Conservation (phyloP, 495 filamentous ascomycete genomes). For the Trypethelium eluteriae region DNA sequence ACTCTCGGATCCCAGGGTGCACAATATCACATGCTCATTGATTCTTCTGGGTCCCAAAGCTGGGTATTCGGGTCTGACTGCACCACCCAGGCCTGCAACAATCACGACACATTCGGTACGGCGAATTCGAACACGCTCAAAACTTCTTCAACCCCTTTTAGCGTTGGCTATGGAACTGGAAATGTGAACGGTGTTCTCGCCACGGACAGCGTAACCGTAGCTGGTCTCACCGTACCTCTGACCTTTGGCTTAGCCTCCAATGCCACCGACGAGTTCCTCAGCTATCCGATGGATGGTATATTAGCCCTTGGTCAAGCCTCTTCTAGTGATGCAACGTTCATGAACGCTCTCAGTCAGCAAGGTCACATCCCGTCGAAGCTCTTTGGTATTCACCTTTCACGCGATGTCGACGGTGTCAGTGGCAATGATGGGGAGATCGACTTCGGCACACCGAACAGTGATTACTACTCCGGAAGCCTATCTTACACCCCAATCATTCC, state of each 20-base stretch:
- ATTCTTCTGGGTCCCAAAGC: slow-evolving; percentile 68
- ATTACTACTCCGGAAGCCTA: slow-evolving; percentile 58
- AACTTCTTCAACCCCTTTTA: slow-evolving; percentile 43
- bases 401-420: slow-evolving; percentile 47
- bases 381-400: slow-evolving; percentile 59
- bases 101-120: slow-evolving; percentile 59
- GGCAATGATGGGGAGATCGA: slow-evolving; percentile 65
- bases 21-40: slow-evolving; percentile 64
- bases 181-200: slow-evolving; percentile 55
- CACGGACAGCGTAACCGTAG: slow-evolving; percentile 57
- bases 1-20: slow-evolving; percentile 57
- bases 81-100: slow-evolving; percentile 49
- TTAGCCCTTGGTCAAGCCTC: slow-evolving; percentile 59
- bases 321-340: slow-evolving; percentile 49
- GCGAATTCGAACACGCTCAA: slow-evolving; percentile 52
- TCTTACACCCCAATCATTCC: slow-evolving; percentile 48
- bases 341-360: slow-evolving; percentile 52
- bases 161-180: slow-evolving; percentile 65
- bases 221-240: slow-evolving; percentile 51
- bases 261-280: slow-evolving; percentile 59
- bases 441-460: slow-evolving; percentile 61
- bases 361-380: slow-evolving; percentile 55
- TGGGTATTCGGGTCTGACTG: slow-evolving; percentile 71
- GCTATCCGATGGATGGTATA: slow-evolving; percentile 82
- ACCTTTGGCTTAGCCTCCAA: slow-evolving; percentile 61